Percentiles rank a stretch among this genome's conserved stretches.
Conservation (phyloP, 2,329 filamentous ascomycete genomes). For the Amphichorda felina region DNA sequence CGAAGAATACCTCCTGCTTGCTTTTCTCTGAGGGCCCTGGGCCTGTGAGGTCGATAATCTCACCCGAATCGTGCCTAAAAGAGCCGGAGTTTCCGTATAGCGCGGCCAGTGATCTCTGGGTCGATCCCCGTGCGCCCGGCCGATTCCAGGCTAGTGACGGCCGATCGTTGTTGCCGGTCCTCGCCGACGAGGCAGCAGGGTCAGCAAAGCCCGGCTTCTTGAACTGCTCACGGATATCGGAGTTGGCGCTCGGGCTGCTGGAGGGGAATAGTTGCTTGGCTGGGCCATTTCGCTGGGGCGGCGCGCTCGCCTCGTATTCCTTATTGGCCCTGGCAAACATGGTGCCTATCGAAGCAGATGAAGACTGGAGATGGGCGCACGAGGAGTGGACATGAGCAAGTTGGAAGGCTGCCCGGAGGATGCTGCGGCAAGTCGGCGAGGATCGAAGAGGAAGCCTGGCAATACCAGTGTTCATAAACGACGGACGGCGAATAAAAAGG, state of each 20-base stretch:
- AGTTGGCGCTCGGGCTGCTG: slow-evolving; percentile 36
- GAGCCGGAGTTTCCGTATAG: slow-evolving; percentile 33
- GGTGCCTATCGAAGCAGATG: slow-evolving; percentile 9
- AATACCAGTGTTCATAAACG: slow-evolving; percentile 23
- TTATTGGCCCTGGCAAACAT: slow-evolving; percentile 25
- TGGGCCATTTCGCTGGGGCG: slow-evolving; percentile 20
- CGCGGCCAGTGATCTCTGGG: slow-evolving; percentile 20
- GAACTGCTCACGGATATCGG: slow-evolving; percentile 38
- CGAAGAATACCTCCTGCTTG: slow-evolving; percentile 41
- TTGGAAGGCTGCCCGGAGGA: slow-evolving; percentile 11
- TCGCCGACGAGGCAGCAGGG: slow-evolving; percentile 26
- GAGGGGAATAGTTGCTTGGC: slow-evolving; percentile 45
- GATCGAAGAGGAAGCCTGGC: slow-evolving; percentile 17
- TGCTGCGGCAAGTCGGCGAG: slow-evolving; percentile 20
- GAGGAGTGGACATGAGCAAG: slow-evolving; percentile 11
- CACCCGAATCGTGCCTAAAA: slow-evolving; percentile 22
- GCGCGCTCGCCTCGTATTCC: slow-evolving; percentile 23
- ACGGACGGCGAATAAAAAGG: background rate
- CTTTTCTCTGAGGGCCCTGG: slow-evolving; percentile 12
- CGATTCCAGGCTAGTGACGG: slow-evolving; percentile 15
- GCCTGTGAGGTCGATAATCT: slow-evolving; percentile 20
- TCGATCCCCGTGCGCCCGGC: slow-evolving; percentile 5
- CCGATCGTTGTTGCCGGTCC: slow-evolving; percentile 19
- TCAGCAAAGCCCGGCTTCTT: slow-evolving; percentile 28
- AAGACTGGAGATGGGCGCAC: slow-evolving; percentile 4